Conservation (phyloP, 2,329 filamentous ascomycete species). For the Eutypella sp. region DNA sequence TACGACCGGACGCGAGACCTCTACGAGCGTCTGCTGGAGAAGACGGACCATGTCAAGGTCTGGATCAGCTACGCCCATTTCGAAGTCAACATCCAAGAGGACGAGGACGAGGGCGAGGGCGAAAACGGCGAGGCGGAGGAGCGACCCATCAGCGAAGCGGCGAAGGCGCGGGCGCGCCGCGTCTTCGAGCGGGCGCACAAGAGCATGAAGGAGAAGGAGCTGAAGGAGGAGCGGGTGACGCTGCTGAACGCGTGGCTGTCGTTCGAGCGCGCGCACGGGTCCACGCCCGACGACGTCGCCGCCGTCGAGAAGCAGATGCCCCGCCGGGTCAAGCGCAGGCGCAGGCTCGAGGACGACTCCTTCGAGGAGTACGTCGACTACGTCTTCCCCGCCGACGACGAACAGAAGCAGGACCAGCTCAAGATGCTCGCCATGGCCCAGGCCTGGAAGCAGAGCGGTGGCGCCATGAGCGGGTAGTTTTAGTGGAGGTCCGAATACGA, state of each 20-base stretch:
- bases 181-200: slow-evolving; percentile 84
- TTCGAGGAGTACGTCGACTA: slow-evolving; percentile 98
- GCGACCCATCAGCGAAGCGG: slow-evolving; percentile 70
- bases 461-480: slow-evolving; percentile 18
- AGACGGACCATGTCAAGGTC: slow-evolving; percentile 98
- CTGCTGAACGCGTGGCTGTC: slow-evolving; percentile 88
- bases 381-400: slow-evolving; percentile 92
- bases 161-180: slow-evolving; percentile 74
- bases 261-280: slow-evolving; percentile 85
- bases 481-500: not conserved
- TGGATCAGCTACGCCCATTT: slow-evolving; percentile 99
- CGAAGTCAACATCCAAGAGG: slow-evolving; percentile 87
- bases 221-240: slow-evolving; percentile 91
- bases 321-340: slow-evolving; percentile 83
- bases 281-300: slow-evolving; percentile 66
- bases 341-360: slow-evolving; percentile 84
- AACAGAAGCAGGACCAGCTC: slow-evolving; percentile 76
- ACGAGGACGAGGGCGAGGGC: slow-evolving; percentile 57
- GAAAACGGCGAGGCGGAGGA: slow-evolving; percentile 60
- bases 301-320: slow-evolving; percentile 93
- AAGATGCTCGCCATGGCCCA: slow-evolving; percentile 81
- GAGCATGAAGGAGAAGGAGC: slow-evolving; percentile 80
- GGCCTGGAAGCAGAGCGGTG: slow-evolving; percentile 70
- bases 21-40: slow-evolving; percentile 86
- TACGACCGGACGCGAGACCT: slow-evolving; percentile 76